A percentile compares a stretch with the other conserved stretches of the same genome.
These are phyloP conservation scores for Chaetomium cochliodes DNA, from an alignment of 495 filamentous ascomycete species.

Conservation along the genomic window DNA sequence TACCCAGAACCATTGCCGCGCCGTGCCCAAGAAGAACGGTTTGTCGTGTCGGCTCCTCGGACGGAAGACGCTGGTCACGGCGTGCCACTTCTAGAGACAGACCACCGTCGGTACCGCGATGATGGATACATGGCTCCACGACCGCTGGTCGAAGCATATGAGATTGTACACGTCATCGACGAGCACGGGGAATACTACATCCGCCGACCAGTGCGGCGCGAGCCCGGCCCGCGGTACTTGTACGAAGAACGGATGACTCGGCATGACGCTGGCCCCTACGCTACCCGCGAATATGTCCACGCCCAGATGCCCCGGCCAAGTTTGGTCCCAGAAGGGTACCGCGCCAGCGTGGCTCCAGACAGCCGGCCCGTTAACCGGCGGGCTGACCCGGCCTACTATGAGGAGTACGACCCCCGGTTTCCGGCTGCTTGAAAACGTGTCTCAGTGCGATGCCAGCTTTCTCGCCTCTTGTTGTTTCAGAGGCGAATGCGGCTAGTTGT, in stretches of 20 bases:
- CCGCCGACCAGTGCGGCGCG: conserved; percentile 41
- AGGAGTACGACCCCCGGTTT: conserved; percentile 46
- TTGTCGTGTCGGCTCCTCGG: conserved; percentile 20
- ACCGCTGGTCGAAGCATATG: conserved; percentile 39
- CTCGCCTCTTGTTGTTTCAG: not conserved
- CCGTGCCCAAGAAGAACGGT: conserved; percentile 21
- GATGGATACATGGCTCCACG: conserved; percentile 33
- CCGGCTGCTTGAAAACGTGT: conserved; percentile 22
- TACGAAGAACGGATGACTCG: conserved; percentile 20
- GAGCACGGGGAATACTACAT: conserved; percentile 47
- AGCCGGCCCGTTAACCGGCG: conserved; percentile 18
- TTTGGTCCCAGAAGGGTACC: not conserved
- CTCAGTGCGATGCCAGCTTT: not conserved
- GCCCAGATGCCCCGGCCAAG: conserved; percentile 4
- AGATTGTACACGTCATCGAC: conserved; percentile 48
- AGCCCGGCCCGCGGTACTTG: conserved; percentile 26
- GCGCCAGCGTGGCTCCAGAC: conserved; percentile 8
- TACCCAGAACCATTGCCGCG: conserved; percentile 13
- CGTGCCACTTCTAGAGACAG: conserved; percentile 28
- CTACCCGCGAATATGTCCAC: conserved; percentile 28
- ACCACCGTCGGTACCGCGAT: conserved; percentile 38
- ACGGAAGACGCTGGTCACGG: conserved; percentile 21
- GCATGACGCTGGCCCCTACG: conserved; percentile 19
- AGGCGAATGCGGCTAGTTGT: not conserved
- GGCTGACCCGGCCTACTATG: conserved; percentile 32